Percentiles rank a stretch among this genome's conserved stretches.
Evolutionary conservation across 345 rosid genomes (phyloP).

Genomic region (Boechera stricta): DNA sequence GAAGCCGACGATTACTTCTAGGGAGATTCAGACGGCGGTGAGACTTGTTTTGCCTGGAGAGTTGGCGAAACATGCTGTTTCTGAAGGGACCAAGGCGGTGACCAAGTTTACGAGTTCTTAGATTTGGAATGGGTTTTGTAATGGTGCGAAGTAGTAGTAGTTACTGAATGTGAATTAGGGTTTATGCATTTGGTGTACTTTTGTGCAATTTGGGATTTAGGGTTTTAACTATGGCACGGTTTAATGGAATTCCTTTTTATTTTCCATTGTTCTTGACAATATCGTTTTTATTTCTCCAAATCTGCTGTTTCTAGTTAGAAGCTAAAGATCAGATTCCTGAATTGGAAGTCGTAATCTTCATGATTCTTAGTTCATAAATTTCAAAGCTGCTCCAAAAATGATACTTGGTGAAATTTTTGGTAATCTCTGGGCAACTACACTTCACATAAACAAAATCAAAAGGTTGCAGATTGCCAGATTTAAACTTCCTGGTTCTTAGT

Average conservation of each 20-base stretch:
- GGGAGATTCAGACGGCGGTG: constrained; percentile 56
- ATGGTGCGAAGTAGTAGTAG: background rate
- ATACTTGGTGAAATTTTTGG: no score
- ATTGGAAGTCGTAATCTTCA: no score
- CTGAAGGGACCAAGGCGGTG: constrained; percentile 46
- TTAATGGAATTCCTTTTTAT: background rate
- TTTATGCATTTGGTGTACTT: background rate
- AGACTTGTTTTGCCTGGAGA: constrained; percentile 45
- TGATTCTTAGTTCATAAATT: no score
- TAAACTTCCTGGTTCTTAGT: background rate
- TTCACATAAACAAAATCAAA: no score
- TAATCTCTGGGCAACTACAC: no score
- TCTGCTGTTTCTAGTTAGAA: background rate
- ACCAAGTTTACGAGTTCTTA: constrained; percentile 45
- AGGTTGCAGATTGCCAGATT: no score
- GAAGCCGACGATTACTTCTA: constrained; percentile 62
- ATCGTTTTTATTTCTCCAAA: background rate
- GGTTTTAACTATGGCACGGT: background rate
- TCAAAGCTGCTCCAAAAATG: no score
- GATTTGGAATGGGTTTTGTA: background rate
- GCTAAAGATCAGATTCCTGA: no score
- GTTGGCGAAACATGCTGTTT: constrained; percentile 45
- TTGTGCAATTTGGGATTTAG: constrained; percentile 11
- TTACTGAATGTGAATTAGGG: background rate
- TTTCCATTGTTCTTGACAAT: background rate